A percentile compares a stretch with the other conserved stretches of the same genome.
phyloP scores from a whole-genome alignment of 805 yeast genomes.

The Zygosaccharomyces siamensis region DNA sequence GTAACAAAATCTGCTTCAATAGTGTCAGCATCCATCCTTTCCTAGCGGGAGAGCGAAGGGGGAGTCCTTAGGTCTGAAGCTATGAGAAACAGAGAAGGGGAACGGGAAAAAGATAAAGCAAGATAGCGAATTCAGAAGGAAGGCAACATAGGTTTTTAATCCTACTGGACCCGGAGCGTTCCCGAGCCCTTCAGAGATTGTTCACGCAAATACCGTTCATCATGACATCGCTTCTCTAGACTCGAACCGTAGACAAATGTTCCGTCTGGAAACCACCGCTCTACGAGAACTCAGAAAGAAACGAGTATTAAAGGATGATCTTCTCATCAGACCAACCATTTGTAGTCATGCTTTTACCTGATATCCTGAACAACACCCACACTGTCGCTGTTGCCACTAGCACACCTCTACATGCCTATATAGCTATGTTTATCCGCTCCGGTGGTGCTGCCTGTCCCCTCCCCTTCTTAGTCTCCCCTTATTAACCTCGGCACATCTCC shows the following conservation, averaged over 20 bases:
- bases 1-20: constrained; percentile 29
- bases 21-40: constrained; percentile 9
- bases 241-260: constrained; percentile 9
- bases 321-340: neutral
- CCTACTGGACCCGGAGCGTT: constrained; percentile 21
- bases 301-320: neutral
- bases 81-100: neutral
- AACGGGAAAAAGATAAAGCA: constrained; percentile 6
- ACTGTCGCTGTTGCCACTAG: no score
- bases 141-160: constrained; percentile 40
- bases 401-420: no score
- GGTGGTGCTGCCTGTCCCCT: neutral
- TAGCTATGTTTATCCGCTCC: neutral
- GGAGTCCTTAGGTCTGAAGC: neutral
- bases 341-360: no score
- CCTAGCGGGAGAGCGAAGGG: neutral
- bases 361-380: no score
- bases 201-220: constrained; percentile 39
- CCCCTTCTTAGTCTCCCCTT: neutral
- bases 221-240: constrained; percentile 19
- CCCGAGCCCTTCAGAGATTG: constrained; percentile 36
- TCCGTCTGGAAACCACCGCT: constrained; percentile 16
- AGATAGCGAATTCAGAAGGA: constrained; percentile 33
- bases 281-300: constrained; percentile 8
- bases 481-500: neutral